Conservation (phyloP, 306 rosid species). For the Cicer bijugum region DNA sequence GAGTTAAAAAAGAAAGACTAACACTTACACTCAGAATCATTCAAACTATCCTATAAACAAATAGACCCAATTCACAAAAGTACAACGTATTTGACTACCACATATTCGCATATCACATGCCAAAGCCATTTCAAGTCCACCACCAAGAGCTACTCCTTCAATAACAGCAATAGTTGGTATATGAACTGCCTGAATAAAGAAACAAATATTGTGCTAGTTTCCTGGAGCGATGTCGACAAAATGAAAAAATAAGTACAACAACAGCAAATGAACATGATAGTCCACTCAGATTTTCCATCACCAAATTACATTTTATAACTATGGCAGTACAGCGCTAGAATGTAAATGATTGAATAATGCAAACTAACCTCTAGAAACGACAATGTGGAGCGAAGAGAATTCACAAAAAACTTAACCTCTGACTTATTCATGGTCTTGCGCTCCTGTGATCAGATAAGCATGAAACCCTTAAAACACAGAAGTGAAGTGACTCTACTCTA, state of each 20-base stretch:
- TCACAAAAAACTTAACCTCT: slow-evolving; percentile 66
- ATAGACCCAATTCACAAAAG: slow-evolving; percentile 21
- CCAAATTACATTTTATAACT: not conserved
- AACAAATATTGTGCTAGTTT: slow-evolving; percentile 39
- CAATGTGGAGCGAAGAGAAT: slow-evolving; percentile 73
- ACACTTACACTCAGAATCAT: slow-evolving; percentile 27
- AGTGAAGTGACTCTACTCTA: not conserved
- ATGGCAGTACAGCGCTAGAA: slow-evolving; percentile 33
- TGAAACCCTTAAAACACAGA: not conserved
- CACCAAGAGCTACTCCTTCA: slow-evolving; percentile 95
- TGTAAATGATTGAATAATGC: slow-evolving; percentile 29
- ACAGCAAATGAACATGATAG: slow-evolving; percentile 26
- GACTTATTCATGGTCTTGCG: slow-evolving; percentile 65
- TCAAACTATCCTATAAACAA: slow-evolving; percentile 35
- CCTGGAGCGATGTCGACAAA: slow-evolving; percentile 32
- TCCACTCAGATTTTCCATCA: slow-evolving; percentile 16
- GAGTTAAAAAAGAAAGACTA: slow-evolving; percentile 35
- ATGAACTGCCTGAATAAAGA: slow-evolving; percentile 59
- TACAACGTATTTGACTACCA: slow-evolving; percentile 56
- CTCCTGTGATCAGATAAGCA: slow-evolving; percentile 66
- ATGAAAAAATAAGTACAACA: slow-evolving; percentile 4
- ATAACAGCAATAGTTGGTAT: slow-evolving; percentile 86
- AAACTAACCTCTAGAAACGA: slow-evolving; percentile 70
- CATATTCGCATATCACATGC: slow-evolving; percentile 96
- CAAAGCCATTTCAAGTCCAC: slow-evolving; percentile 96